Percentiles rank a stretch among this genome's conserved stretches.
Conservation (phyloP, 1,284 basidiomycete genomes). For the Phellopilus nigrolimitatus region DNA sequence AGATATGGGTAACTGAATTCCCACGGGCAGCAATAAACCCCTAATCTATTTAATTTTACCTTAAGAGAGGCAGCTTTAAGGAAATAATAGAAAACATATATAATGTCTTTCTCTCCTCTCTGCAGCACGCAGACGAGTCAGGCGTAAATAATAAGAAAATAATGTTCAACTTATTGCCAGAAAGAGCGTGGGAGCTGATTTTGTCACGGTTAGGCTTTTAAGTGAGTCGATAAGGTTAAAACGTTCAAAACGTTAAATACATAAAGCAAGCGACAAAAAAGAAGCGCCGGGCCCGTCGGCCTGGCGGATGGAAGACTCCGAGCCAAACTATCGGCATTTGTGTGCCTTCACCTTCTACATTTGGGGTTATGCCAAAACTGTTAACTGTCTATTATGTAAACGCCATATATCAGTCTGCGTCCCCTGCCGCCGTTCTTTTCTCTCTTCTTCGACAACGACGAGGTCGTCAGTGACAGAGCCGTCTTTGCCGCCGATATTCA, state of each 20-base stretch:
- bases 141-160: not conserved
- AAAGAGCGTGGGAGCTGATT: conserved; percentile 7
- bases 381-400: conserved; percentile 10
- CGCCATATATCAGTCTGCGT: not conserved
- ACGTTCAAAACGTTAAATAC: not conserved
- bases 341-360: not conserved
- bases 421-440: not conserved
- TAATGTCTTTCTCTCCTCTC: no score
- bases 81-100: not conserved
- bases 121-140: no score
- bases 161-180: not conserved
- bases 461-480: conserved; percentile 20
- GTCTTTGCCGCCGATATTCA: conserved; percentile 16
- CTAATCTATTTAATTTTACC: not conserved
- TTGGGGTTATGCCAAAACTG: not conserved
- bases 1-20: conserved; percentile 6
- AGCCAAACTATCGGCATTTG: not conserved
- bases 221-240: conserved; percentile 5
- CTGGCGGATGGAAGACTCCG: not conserved
- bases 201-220: conserved; percentile 10
- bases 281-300: not conserved
- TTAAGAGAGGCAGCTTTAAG: not conserved
- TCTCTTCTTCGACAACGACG: conserved; percentile 13
- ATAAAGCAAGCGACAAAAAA: not conserved
- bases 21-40: not conserved